A percentile compares a stretch with the other conserved stretches of the same genome.
phyloP scores from a whole-genome alignment of 768 basidiomycete genomes.

The Termitomyces sp. region DNA sequence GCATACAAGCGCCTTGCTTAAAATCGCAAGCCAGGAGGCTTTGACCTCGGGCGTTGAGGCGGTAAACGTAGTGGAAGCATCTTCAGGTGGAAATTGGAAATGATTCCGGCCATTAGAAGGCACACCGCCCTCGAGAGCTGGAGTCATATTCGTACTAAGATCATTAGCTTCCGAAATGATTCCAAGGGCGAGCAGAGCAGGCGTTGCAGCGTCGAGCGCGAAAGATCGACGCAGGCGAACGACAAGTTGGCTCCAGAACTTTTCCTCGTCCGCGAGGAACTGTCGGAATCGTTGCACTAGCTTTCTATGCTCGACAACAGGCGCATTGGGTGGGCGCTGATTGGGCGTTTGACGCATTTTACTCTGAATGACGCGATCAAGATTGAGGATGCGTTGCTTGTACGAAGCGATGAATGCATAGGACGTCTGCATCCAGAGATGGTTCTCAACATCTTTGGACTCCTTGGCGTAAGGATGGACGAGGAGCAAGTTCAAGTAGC shows the following conservation, averaged over 20 bases:
- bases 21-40: slow-evolving; percentile 64
- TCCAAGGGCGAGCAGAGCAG: slow-evolving; percentile 56
- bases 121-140: slow-evolving; percentile 22
- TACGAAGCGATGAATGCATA: slow-evolving; percentile 82
- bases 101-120: slow-evolving; percentile 50
- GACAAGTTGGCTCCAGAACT: slow-evolving; percentile 85
- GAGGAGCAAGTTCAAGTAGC: slow-evolving; percentile 68
- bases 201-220: slow-evolving; percentile 60
- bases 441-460: slow-evolving; percentile 76
- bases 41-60: slow-evolving; percentile 51
- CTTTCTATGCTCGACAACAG: slow-evolving; percentile 76
- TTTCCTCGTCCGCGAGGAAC: slow-evolving; percentile 87
- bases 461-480: slow-evolving; percentile 68
- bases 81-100: slow-evolving; percentile 63
- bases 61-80: slow-evolving; percentile 32
- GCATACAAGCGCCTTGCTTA: slow-evolving; percentile 88
- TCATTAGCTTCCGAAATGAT: slow-evolving; percentile 46
- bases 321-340: slow-evolving; percentile 41
- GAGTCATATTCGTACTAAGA: slow-evolving; percentile 13
- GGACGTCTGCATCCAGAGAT: slow-evolving; percentile 92
- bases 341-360: slow-evolving; percentile 38
- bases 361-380: slow-evolving; percentile 57
- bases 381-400: slow-evolving; percentile 67
- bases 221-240: slow-evolving; percentile 73
- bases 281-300: slow-evolving; percentile 85